These are phyloP conservation scores for Ascochyta pisi DNA, from an alignment of 2,329 filamentous ascomycete species.

Conservation along the genomic window DNA sequence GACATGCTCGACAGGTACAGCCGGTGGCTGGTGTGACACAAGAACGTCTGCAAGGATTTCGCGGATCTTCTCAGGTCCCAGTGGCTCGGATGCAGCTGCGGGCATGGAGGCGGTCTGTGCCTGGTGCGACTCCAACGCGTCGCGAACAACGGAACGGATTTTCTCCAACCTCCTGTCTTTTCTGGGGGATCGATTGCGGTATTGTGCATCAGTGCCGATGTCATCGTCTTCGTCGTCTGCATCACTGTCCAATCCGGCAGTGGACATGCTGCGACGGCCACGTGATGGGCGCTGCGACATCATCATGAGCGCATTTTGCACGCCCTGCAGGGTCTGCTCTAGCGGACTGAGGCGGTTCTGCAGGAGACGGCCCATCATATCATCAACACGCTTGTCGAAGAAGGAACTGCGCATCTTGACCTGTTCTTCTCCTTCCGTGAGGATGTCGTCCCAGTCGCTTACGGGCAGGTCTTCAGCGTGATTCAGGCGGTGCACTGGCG, in stretches of 20 bases:
- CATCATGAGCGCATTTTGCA: conserved; percentile 72
- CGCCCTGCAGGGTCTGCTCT: conserved; percentile 77
- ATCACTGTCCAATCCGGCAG: conserved; percentile 78
- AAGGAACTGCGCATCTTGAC: conserved; percentile 81
- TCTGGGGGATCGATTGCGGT: conserved; percentile 76
- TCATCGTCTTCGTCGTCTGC: conserved; percentile 93
- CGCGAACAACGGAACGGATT: conserved; percentile 66
- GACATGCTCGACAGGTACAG: conserved; percentile 35
- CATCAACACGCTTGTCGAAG: conserved; percentile 90
- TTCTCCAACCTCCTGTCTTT: conserved; percentile 83
- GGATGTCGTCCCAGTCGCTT: conserved; percentile 95
- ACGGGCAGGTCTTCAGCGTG: conserved; percentile 69
- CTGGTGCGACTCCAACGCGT: conserved; percentile 65
- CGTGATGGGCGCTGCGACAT: conserved; percentile 61
- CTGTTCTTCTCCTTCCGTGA: conserved; percentile 77
- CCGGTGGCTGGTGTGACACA: conserved; percentile 50
- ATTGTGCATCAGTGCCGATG: conserved; percentile 59
- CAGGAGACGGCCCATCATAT: conserved; percentile 79
- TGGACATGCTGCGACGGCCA: conserved; percentile 70
- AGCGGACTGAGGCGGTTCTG: conserved; percentile 80
- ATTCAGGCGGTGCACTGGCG: conserved; percentile 69
- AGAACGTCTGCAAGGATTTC: conserved; percentile 68
- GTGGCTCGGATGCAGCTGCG: conserved; percentile 34
- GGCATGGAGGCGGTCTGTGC: conserved; percentile 38
- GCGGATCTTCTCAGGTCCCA: conserved; percentile 74